Conservation (phyloP, 108 stramenopile species). For the Thalassiosira profunda region DNA sequence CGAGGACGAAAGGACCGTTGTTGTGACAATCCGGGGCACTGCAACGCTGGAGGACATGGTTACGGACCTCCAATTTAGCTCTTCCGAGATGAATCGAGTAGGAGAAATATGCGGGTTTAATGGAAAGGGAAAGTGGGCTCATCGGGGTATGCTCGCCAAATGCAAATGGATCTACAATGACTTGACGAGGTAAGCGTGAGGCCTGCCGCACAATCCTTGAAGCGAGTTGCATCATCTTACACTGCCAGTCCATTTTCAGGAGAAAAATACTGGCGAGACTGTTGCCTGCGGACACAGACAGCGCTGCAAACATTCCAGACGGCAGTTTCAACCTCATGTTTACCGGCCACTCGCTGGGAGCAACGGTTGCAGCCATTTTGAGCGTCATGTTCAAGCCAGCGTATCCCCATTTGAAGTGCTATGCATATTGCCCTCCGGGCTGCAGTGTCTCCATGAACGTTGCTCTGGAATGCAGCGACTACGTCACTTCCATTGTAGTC, state of each 20-base stretch:
- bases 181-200: slow-evolving; percentile 2
- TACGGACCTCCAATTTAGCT: slow-evolving; percentile 5
- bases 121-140: not conserved
- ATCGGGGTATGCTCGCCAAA: slow-evolving; percentile 23
- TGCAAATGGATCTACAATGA: slow-evolving; percentile 40
- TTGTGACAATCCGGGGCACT: slow-evolving; percentile 25
- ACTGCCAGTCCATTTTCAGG: no score
- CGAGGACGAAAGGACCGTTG: slow-evolving; percentile 21
- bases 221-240: no score
- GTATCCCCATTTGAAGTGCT: slow-evolving; percentile 14
- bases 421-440: slow-evolving; percentile 35
- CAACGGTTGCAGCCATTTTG: slow-evolving; percentile 1
- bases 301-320: not conserved
- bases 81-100: slow-evolving; percentile 9
- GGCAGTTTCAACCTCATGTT: slow-evolving; percentile 2
- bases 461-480: slow-evolving; percentile 27
- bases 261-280: no score
- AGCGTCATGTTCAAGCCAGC: slow-evolving; percentile 3
- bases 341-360: slow-evolving; percentile 17
- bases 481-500: slow-evolving; percentile 19
- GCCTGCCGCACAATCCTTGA: no score
- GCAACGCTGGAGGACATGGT: slow-evolving; percentile 23
- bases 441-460: slow-evolving; percentile 19
- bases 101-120: slow-evolving; percentile 20
- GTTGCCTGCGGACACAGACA: no score